A percentile compares a stretch with the other conserved stretches of the same genome.
phyloP scores from a whole-genome alignment of 352 stramenopile species.

The Porosira glacialis region DNA sequence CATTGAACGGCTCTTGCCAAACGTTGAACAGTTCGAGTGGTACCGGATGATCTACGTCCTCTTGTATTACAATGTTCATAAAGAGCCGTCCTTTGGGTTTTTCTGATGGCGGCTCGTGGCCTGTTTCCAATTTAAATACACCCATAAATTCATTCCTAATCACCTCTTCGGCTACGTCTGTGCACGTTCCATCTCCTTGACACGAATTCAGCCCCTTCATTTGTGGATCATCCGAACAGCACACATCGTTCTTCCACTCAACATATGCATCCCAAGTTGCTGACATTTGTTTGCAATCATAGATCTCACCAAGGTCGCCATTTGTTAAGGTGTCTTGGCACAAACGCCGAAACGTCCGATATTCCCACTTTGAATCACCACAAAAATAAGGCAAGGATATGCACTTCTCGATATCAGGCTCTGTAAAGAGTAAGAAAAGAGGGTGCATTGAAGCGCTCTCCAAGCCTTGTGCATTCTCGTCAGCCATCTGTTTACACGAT shows the following conservation, averaged over 20 bases:
- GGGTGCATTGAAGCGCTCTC: slow-evolving; percentile 1
- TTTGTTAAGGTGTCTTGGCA: slow-evolving; percentile 52
- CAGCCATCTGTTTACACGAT: slow-evolving; percentile 19
- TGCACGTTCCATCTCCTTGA: slow-evolving; percentile 26
- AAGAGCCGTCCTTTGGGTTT: slow-evolving; percentile 47
- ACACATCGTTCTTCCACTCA: slow-evolving; percentile 51
- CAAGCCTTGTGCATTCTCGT: slow-evolving; percentile 8
- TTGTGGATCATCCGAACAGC: slow-evolving; percentile 47
- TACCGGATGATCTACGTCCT: slow-evolving; percentile 35
- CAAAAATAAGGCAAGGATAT: slow-evolving; percentile 78
- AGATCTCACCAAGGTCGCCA: slow-evolving; percentile 38
- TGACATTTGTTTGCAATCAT: slow-evolving; percentile 54
- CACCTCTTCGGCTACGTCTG: slow-evolving; percentile 47
- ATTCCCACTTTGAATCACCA: slow-evolving; percentile 62
- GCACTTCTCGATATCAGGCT: slow-evolving; percentile 74
- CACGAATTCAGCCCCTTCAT: slow-evolving; percentile 51
- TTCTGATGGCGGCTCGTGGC: slow-evolving; percentile 40
- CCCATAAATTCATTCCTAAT: slow-evolving; percentile 48
- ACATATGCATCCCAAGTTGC: slow-evolving; percentile 47
- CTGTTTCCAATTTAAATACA: slow-evolving; percentile 51
- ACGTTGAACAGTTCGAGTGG: slow-evolving; percentile 60
- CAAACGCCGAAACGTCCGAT: slow-evolving; percentile 62
- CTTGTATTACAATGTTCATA: slow-evolving; percentile 53
- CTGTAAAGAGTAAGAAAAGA: slow-evolving; percentile 50
- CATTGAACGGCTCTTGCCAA: slow-evolving; percentile 19